A percentile compares a stretch with the other conserved stretches of the same genome.
phyloP scores from a whole-genome alignment of 2,329 filamentous ascomycete species.

The Fusarium kyushuense region DNA sequence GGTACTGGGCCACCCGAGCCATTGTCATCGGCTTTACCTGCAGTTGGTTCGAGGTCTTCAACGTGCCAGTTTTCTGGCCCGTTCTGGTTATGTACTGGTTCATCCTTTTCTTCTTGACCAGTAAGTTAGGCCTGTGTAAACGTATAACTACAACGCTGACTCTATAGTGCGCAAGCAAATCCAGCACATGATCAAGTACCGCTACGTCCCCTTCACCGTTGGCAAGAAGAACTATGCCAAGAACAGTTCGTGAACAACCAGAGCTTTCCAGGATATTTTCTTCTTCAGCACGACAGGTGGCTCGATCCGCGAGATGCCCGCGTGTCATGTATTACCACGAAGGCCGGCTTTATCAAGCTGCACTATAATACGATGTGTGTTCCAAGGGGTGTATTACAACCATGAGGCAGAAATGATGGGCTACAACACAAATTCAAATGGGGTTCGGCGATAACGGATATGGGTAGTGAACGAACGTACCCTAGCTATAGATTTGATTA shows the following conservation, averaged over 20 bases:
- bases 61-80: conserved; percentile 99
- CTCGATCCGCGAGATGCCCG: conserved; percentile 16
- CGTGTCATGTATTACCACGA: conserved; percentile 47
- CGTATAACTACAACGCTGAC: conserved; percentile 3
- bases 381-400: conserved; percentile 42
- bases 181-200: conserved; percentile 99
- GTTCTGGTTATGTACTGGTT: conserved; percentile 99
- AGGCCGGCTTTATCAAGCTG: conserved; percentile 43
- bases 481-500: conserved; percentile 44
- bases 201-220: conserved; percentile 93
- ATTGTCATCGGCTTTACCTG: conserved; percentile 85
- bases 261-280: conserved; percentile 25
- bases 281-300: conserved; percentile 38
- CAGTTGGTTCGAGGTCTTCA: conserved; percentile 94
- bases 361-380: conserved; percentile 46
- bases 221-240: conserved; percentile 87
- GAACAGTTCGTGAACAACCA: conserved; percentile 61
- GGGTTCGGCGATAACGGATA: conserved; percentile 35
- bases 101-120: conserved; percentile 94
- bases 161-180: conserved; percentile 94
- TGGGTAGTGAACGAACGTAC: conserved; percentile 25
- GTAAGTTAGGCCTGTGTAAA: conserved; percentile 65
- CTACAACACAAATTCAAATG: conserved; percentile 23
- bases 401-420: conserved; percentile 35
- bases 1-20: conserved; percentile 93